Conservation (phyloP, 73 alveolate genomes). For the Durusdinium trenchii region DNA sequence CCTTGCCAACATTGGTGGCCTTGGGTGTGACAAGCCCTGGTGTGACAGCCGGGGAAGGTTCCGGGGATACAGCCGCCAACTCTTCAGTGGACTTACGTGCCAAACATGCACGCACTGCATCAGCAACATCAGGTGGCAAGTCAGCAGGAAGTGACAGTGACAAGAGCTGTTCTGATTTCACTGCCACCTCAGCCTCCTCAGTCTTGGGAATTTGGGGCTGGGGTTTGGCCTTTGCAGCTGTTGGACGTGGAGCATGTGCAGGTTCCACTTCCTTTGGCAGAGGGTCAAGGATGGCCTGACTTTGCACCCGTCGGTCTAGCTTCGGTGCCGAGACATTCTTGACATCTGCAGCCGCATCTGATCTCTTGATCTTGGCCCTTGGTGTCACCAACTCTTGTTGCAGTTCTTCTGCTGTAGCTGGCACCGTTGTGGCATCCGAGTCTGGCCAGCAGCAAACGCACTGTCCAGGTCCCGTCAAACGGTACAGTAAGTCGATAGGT, state of each 20-base stretch:
- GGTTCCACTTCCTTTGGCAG: not conserved
- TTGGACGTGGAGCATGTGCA: not conserved
- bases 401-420: not conserved
- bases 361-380: not conserved
- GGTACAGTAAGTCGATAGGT: too few relatives aligned
- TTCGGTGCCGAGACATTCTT: not conserved
- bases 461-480: too few relatives aligned
- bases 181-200: too few relatives aligned
- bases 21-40: not conserved
- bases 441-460: not conserved
- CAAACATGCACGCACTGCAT: not conserved
- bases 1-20: not conserved
- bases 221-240: not conserved
- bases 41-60: not conserved
- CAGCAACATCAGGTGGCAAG: not conserved
- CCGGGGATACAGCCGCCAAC: not conserved
- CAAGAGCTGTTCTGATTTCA: too few relatives aligned
- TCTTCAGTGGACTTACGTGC: not conserved
- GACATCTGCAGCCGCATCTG: not conserved
- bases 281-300: not conserved
- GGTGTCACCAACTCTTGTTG: not conserved
- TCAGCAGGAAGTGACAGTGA: too few relatives aligned
- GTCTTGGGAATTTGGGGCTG: too few relatives aligned
- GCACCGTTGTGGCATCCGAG: not conserved
- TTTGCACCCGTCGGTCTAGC: not conserved